Evolutionary conservation across 129 eudicot genomes (phyloP).

Genomic region (Helichrysum umbraculigerum): DNA sequence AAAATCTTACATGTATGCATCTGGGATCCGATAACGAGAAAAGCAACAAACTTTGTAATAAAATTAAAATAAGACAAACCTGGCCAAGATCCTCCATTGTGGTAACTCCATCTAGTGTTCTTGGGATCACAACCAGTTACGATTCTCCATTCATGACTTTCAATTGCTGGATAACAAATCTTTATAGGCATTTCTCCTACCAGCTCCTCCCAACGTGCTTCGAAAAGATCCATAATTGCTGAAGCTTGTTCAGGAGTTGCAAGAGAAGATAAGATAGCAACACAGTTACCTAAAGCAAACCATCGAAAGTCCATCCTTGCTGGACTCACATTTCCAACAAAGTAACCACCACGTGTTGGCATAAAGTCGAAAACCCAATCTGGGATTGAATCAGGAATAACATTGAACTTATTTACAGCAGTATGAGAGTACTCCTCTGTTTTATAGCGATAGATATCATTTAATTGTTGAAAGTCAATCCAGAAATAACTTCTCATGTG

Average conservation of each 20-base stretch:
- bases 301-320: constrained; percentile 85
- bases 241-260: constrained; percentile 82
- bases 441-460: constrained; percentile 75
- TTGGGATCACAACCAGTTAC: constrained; percentile 85
- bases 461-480: constrained; percentile 77
- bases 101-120: constrained; percentile 89
- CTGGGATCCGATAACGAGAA: neutral
- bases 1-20: neutral
- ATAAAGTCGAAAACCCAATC: constrained; percentile 84
- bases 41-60: neutral
- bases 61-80: constrained; percentile 38
- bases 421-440: constrained; percentile 86
- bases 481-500: constrained; percentile 89
- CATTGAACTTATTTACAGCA: constrained; percentile 79
- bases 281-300: constrained; percentile 81
- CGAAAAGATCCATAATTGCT: constrained; percentile 82
- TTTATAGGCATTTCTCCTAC: constrained; percentile 83
- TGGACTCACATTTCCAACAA: constrained; percentile 84
- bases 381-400: constrained; percentile 83
- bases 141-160: constrained; percentile 76
- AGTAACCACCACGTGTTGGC: constrained; percentile 87
- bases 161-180: constrained; percentile 67
- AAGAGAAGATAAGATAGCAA: constrained; percentile 66
- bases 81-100: constrained; percentile 94
- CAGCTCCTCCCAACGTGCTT: constrained; percentile 77